phyloP scores from a whole-genome alignment of 208 protist species.

The Angomonas deanei region DNA sequence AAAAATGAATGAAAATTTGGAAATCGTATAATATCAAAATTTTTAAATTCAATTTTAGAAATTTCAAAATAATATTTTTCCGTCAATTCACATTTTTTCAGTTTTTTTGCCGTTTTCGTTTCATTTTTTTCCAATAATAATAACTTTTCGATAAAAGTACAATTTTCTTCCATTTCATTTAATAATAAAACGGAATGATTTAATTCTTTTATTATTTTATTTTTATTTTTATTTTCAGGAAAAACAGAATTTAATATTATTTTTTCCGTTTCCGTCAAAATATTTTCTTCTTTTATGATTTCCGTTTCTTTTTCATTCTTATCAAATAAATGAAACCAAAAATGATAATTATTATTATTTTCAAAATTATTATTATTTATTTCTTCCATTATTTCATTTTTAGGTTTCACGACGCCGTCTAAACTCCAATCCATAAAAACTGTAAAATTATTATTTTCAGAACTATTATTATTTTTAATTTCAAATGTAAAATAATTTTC shows the following conservation, averaged over 20 bases:
- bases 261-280: neutral
- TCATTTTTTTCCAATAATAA: neutral
- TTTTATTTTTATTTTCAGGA: neutral
- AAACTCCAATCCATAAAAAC: neutral
- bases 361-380: constrained; percentile 1
- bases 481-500: neutral
- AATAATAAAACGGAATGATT: neutral
- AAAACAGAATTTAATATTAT: neutral
- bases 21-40: neutral
- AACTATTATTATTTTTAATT: constrained; percentile 1
- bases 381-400: neutral
- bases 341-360: neutral
- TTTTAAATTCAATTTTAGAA: neutral
- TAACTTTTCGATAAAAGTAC: neutral
- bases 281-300: neutral
- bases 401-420: too few relatives aligned
- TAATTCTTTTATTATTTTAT: neutral
- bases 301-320: neutral
- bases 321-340: neutral
- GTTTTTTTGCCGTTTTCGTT: neutral
- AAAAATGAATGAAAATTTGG: neutral
- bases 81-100: too few relatives aligned
- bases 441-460: neutral
- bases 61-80: neutral
- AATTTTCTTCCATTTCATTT: neutral